Evolutionary conservation across 352 stramenopile species (phyloP), one percentile per base, ranked within the genome.

Genomic region (Lagenidium giganteum): DNA sequence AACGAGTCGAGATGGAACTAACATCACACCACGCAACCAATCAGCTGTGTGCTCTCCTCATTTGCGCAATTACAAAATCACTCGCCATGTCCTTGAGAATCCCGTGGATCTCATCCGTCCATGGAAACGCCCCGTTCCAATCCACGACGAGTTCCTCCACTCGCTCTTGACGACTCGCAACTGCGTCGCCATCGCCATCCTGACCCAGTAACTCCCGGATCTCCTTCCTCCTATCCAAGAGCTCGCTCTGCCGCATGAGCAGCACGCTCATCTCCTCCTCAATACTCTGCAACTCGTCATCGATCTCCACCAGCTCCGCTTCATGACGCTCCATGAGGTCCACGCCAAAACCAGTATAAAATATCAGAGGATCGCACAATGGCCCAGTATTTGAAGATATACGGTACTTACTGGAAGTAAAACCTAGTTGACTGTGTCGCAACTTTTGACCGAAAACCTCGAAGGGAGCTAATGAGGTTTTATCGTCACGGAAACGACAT

Each of bases 1-100:
- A 98, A 98, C 12, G 36, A 53, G 22, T 61, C 37, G 51, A 98
- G 71, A 16, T 64, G 35, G 60, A 97, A 96, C 76, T 87, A 44
- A 16, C 20, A 33, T 2, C 45, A 57, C 8, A 47, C 8, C n/a
- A 37, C 13, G 28, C 7, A n/a, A 24, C 12, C 23, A 17, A 25
- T 29, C 13, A 9, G 23, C 2, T 45, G 22, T 17, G 6, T 32
- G 16, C 38, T 27, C 35, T n/a, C 53, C 47, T 14, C 28, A 24
- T 9, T 51, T 23, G 1, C 14, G 42, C 14, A 63, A 28, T 36
- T 44, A 44, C 2, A n/a, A 28, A 1, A 25, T 9, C 28, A 50
- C 29, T 4, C 9, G 7, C 57, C 6, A 29, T 65, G 5, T 62
- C 58, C 3, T 30, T 43, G 1, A 75, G 51, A 34, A 77, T 47